A percentile compares a stretch with the other conserved stretches of the same genome.
phyloP scores from a whole-genome alignment of 768 basidiomycete species.

The Trametes cinnabarina region DNA sequence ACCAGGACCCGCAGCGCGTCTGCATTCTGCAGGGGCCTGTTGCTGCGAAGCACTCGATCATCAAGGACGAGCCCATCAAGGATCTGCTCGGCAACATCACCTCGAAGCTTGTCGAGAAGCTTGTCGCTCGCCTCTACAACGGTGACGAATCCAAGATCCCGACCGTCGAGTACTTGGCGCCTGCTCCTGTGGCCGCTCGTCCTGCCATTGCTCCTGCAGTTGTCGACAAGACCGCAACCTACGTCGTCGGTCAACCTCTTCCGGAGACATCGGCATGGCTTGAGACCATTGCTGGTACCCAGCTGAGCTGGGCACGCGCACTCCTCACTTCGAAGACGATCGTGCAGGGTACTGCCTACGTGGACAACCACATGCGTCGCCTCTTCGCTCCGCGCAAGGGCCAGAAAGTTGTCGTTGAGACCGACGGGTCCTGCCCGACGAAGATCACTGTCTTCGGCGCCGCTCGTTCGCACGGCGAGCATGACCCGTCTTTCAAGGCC shows the following conservation, averaged over 20 bases:
- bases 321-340: conserved; percentile 78
- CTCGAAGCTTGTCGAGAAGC: conserved; percentile 67
- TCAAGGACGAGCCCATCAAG: conserved; percentile 93
- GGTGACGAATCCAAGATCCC: conserved; percentile 78
- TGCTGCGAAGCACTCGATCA: conserved; percentile 80
- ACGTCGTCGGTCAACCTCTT: conserved; percentile 47
- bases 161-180: conserved; percentile 76
- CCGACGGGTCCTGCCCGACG: conserved; percentile 42
- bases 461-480: conserved; percentile 75
- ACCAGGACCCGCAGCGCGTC: conserved; percentile 97
- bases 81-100: conserved; percentile 90
- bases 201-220: conserved; percentile 41
- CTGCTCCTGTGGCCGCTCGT: conserved; percentile 31
- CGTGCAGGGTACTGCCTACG: conserved; percentile 81
- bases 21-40: conserved; percentile 98
- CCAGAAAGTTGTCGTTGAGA: conserved; percentile 71
- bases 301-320: conserved; percentile 84
- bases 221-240: conserved; percentile 43
- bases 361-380: conserved; percentile 87
- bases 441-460: conserved; percentile 72
- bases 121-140: conserved; percentile 74
- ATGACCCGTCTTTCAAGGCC: conserved; percentile 77
- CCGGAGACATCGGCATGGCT: conserved; percentile 78
- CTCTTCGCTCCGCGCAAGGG: conserved; percentile 77
- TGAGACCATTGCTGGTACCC: conserved; percentile 76